Evolutionary conservation across 805 yeast species (phyloP), one percentile per base, ranked within the genome.

Genomic region (Metschnikowia kofuensis): DNA sequence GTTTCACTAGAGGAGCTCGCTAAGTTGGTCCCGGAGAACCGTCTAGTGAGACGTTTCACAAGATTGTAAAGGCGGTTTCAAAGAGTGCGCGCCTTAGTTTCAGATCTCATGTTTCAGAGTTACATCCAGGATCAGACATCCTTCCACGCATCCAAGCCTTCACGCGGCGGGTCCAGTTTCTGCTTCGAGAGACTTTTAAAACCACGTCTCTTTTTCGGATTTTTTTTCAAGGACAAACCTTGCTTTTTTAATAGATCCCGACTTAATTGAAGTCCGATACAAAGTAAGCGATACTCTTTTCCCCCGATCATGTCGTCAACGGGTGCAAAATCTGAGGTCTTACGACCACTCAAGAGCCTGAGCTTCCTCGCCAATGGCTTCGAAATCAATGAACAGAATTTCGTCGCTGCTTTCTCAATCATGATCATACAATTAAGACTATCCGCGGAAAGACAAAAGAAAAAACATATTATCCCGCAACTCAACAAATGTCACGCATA

Each of bases 331-430:
- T 37, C 11, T 12, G 35, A n/a, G 21, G 27, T 10, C 26, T 9
- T 31, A 13, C 49, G 31, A n/a, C 44, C 43, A 28, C 42, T 38
- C 13, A 46, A 38, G 14, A 12, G 32, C 14, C 37, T 31, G 27
- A 35, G 45, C 9, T 32, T 38, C 13, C 39, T 16, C 29, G 39
- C 42, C 42, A 27, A 41, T n/a, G 50, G 44, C 14, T 48, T 39
- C 16, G 49, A 51, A 34, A 47, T 84, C 28, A 78, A 72, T 57
- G 76, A 71, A 42, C 74, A 76, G 39, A 90, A 87, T 56, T 56
- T 87, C 39, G 80, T 80, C 53, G 80, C 79, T 32, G 77, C 87
- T 0, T 89, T 67, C 60, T 75, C 88, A 0, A 66, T 82, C 30
- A 53, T 78, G 55, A 44, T 80, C 0, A 66, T 68, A 38, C 64